These are phyloP conservation scores for Saccharomycopsis hybrid DNA, from an alignment of 1,139 yeast species.

Conservation along the genomic window DNA sequence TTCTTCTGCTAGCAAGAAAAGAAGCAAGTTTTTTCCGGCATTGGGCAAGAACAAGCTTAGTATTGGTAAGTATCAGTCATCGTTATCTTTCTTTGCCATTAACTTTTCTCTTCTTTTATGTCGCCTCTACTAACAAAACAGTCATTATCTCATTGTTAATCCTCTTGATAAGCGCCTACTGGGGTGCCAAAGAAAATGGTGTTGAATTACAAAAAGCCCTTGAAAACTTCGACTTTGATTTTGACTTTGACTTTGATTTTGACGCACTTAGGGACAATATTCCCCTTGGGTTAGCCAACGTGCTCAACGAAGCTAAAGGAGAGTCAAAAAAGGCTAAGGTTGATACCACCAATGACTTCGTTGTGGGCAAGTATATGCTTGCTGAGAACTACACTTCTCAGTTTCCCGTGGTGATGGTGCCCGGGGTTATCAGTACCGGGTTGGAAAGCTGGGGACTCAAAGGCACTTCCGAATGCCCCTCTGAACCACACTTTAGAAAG, in stretches of 20 bases:
- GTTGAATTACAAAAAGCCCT: slow-evolving; percentile 13
- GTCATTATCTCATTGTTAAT: slow-evolving; percentile 9
- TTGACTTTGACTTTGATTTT: slow-evolving; percentile 26
- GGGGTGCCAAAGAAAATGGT: slow-evolving; percentile 20
- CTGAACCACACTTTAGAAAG: slow-evolving; percentile 78
- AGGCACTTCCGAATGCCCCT: slow-evolving; percentile 73
- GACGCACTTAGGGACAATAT: slow-evolving; percentile 64
- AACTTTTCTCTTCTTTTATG: too few species aligned
- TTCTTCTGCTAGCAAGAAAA: too few species aligned
- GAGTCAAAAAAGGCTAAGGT: slow-evolving; percentile 29
- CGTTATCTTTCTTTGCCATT: too few species aligned
- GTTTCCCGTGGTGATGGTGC: slow-evolving; percentile 84
- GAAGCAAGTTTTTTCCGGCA: too few species aligned
- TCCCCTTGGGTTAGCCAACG: slow-evolving; percentile 58
- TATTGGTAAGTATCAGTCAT: too few species aligned
- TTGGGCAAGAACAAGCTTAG: too few species aligned
- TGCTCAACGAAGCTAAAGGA: slow-evolving; percentile 41
- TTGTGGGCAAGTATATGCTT: slow-evolving; percentile 70
- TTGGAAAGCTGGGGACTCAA: slow-evolving; percentile 87
- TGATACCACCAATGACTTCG: slow-evolving; percentile 74
- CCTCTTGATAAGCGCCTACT: slow-evolving; percentile 12
- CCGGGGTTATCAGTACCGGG: slow-evolving; percentile 95
- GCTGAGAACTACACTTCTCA: slow-evolving; percentile 46
- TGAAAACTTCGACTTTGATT: slow-evolving; percentile 18
- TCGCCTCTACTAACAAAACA: too few species aligned